phyloP scores from a whole-genome alignment of 768 basidiomycete species.

The Suillus paluster region DNA sequence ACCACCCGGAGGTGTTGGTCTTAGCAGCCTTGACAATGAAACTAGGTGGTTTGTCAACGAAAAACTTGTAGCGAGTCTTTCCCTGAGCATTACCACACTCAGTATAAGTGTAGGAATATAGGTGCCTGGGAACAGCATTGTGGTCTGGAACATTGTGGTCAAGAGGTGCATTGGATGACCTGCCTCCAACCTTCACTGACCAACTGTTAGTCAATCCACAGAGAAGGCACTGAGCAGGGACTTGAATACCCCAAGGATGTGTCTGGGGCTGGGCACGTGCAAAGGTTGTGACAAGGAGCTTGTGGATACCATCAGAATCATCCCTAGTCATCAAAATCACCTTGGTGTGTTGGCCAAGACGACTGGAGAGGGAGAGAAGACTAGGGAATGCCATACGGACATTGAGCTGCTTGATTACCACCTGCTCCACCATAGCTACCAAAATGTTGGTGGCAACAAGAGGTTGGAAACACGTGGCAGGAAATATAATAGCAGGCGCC shows the following conservation, averaged over 20 bases:
- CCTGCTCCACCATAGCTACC: neutral
- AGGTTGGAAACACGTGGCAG: neutral
- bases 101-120: no score
- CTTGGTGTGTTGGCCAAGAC: neutral
- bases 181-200: no score
- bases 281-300: neutral
- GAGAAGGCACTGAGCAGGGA: neutral
- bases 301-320: neutral
- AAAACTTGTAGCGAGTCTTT: no score
- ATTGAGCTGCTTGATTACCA: neutral
- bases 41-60: no score
- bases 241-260: neutral
- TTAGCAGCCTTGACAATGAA: no score
- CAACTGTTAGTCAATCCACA: no score
- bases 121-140: no score
- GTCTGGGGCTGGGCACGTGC: neutral
- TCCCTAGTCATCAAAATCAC: neutral
- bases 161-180: no score
- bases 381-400: neutral
- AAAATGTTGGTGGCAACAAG: neutral
- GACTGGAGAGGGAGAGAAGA: neutral
- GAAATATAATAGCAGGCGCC: neutral
- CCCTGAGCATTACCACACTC: no score
- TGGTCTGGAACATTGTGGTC: no score
- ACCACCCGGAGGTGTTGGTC: no score